Percentiles rank a stretch among this genome's conserved stretches.
Evolutionary conservation across 768 basidiomycete species (phyloP).

Genomic region (Lentinus tigrinus): DNA sequence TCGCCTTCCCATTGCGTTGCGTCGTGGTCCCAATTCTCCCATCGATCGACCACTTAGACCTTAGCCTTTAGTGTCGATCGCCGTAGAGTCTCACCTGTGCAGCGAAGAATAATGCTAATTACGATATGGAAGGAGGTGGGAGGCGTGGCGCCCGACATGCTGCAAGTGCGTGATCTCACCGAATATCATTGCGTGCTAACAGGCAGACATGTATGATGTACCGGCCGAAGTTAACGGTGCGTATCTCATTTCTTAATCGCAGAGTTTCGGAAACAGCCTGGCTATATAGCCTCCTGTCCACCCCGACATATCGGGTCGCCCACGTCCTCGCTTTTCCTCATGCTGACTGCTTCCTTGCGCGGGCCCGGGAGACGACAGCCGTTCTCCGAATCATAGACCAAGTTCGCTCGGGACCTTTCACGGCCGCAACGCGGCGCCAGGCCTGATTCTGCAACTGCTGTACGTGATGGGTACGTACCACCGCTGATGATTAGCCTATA

Average conservation of each 20-base stretch:
- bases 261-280: not conserved
- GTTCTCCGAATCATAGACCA: not conserved
- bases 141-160: not conserved
- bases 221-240: too few species aligned
- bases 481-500: slow-evolving; percentile 2
- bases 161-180: not conserved
- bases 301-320: not conserved
- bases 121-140: not conserved
- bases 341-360: not conserved
- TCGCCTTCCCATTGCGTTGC: not conserved
- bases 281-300: not conserved
- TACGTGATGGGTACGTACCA: slow-evolving; percentile 16
- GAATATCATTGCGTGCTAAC: not conserved
- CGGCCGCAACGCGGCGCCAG: not conserved
- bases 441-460: not conserved
- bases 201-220: not conserved
- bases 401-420: not conserved
- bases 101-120: not conserved
- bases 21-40: not conserved
- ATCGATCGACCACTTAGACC: not conserved
- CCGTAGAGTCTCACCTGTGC: not conserved
- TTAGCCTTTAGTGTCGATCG: not conserved
- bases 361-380: not conserved
- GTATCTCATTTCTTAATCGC: not conserved
- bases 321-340: not conserved